Percentiles rank a stretch among this genome's conserved stretches.
phyloP scores from a whole-genome alignment of 768 basidiomycete genomes.

The Termitomyces sp. region DNA sequence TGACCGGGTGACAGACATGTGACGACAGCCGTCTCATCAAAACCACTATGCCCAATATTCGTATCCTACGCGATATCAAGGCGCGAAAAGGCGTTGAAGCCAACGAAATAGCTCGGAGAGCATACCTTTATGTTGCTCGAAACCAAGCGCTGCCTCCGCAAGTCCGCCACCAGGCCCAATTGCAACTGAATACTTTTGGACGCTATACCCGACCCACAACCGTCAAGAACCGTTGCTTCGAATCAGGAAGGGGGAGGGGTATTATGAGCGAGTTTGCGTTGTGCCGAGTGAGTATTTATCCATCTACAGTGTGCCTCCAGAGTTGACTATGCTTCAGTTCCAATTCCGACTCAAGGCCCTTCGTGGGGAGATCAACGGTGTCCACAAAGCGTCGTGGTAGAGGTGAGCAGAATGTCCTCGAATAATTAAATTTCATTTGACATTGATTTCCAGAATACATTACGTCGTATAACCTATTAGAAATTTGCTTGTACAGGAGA shows the following conservation, averaged over 20 bases:
- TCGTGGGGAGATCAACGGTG: conserved; percentile 79
- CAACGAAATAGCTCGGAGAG: conserved; percentile 81
- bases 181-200: conserved; percentile 87
- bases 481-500: background rate
- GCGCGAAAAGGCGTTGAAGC: conserved; percentile 66
- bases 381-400: conserved; percentile 91
- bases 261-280: conserved; percentile 87
- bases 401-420: background rate
- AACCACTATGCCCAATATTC: conserved; percentile 35
- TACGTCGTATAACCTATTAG: conserved; percentile 4
- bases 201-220: conserved; percentile 80
- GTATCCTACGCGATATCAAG: conserved; percentile 75
- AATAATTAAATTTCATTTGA: background rate
- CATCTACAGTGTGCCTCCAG: conserved; percentile 11
- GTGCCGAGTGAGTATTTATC: conserved; percentile 55
- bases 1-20: conserved; percentile 2
- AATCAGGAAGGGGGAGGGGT: conserved; percentile 83
- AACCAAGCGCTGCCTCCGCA: conserved; percentile 87
- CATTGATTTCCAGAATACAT: conserved; percentile 1
- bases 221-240: conserved; percentile 86
- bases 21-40: conserved; percentile 8
- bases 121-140: conserved; percentile 90
- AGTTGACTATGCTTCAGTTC: conserved; percentile 44
- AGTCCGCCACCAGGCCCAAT: conserved; percentile 89
- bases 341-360: conserved; percentile 89